Evolutionary conservation across 176 grass and related monocot species (phyloP), one percentile per base, ranked within the genome.

Genomic region (Aechmea fasciata): DNA sequence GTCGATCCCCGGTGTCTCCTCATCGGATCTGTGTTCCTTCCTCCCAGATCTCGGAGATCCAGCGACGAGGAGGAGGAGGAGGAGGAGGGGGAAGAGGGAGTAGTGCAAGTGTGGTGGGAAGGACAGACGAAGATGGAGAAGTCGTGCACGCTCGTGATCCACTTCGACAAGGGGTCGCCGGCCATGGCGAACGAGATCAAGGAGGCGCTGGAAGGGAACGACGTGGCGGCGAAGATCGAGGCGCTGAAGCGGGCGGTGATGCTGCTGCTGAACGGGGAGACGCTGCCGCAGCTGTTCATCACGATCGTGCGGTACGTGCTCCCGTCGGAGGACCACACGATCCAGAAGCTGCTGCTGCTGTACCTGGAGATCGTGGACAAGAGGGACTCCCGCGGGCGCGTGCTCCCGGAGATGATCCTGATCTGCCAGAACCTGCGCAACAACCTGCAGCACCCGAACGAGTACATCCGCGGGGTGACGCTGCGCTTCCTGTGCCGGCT

Each of bases 351-450:
- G 0, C 77, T 93, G 8, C 77, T 93, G 26, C 78, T 89, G 66
- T 93, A 89, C 83, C 83, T 89, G 47, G 90, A 93, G 80, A 93
- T 83, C 70, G 78, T 89, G 28, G 85, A 86, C 68, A 86, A 86
- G 80, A 84, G 71, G 14, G 86, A 86, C 66, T 8, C 83, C 13
- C 47, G 80, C 2, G 92, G 92, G 2, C 57, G 79, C 48, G 73
- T 71, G 12, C 85, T 96, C 3, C 92, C 92, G 11, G 85, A 96
- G 88, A 96, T 96, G 88, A 92, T 96, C 77, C 79, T 96, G 55
- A 92, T 92, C 81, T 90, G 88, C 64, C 85, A 96, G 88, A 91
- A 96, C 65, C 72, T 96, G 48, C 87, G 83, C 69, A 91, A 96
- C 74, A 96, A 88, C 71, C 83, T 96, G 10, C 83, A 88, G 70